Base-by-base conservation (phyloP, 345 rosid species). In the Aquilaria yunnanensis region DNA sequence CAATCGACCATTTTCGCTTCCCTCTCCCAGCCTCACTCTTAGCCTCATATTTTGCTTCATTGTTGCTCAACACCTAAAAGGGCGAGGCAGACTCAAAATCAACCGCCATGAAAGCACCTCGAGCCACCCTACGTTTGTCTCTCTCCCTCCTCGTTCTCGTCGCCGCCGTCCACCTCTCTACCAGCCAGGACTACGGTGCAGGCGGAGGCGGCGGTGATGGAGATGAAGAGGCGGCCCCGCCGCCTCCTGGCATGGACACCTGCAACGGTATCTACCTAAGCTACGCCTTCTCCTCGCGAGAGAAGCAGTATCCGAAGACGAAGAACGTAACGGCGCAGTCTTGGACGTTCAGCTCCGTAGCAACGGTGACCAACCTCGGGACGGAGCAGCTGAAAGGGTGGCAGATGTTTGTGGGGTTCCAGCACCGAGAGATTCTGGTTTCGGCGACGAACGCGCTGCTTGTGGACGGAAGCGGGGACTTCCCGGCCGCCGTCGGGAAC, bases 331-430 rank as follows among this genome's bases (percentile, higher is more conserved):
- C 77, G 9, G 77, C 85, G 9, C 81, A 81, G 54, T 66, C 85
- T 0, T 81, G 85, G 85, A 68, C 79, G 3, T 85, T 85, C 62
- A 72, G 72, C 5, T 70, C 84, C 57, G 72, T 62, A 0, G 30
- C 70, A 9, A 71, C 66, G 0, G 65, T 85, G 57, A 43, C 65
- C 67, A 82, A 82, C 72, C 63, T 73, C 43, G 85, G 83, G 3
- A 71, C 57, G 4, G 57, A 72, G 2, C 81, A 73, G 73, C 78
- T 85, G 67, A 67, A 66, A 62, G 69, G 78, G 2, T 82, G 84
- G 90, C 72, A 75, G 68, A 71, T 77, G 9, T 82, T 62, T 14
- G 67, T 80, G 2, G 78, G 80, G 57, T 85, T 85, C 52, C 81
- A 63, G 33, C 41, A 77, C 65, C 65, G 50, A 12, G 87, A 85